These are phyloP conservation scores for Hymenotorrendiella dingleyae DNA, from an alignment of 2,329 filamentous ascomycete genomes.

Conservation along the genomic window DNA sequence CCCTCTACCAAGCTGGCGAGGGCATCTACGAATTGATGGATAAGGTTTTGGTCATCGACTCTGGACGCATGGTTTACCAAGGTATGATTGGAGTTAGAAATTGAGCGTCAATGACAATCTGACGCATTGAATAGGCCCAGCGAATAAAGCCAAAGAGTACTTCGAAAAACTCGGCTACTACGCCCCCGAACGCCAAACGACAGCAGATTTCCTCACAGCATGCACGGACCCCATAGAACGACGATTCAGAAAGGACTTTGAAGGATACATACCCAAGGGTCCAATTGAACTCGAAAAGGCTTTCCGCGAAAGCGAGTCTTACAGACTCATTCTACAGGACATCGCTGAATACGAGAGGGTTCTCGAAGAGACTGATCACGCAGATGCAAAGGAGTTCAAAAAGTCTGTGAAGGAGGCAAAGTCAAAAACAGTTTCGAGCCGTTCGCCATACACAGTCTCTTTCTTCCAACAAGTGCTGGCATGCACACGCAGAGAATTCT, in stretches of 20 bases:
- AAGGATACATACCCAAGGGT: conserved; percentile 35
- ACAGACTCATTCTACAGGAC: conserved; percentile 54
- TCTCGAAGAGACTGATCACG: conserved; percentile 44
- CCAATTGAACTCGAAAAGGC: conserved; percentile 56
- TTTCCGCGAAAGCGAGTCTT: conserved; percentile 58
- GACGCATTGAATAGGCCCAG: conserved; percentile 48
- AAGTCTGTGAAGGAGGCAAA: conserved; percentile 39
- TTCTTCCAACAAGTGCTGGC: conserved; percentile 56
- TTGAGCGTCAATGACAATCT: not conserved
- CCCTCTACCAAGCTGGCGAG: conserved; percentile 64
- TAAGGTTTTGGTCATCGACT: conserved; percentile 72
- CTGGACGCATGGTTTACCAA: conserved; percentile 62
- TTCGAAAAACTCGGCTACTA: conserved; percentile 60
- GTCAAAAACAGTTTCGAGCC: conserved; percentile 54
- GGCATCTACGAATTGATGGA: conserved; percentile 70
- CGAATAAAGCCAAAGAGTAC: conserved; percentile 55
- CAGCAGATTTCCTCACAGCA: conserved; percentile 71
- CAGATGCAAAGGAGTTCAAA: conserved; percentile 41
- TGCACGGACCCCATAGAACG: conserved; percentile 70
- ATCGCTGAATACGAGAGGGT: conserved; percentile 9
- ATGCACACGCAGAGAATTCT: conserved; percentile 74
- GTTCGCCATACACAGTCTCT: conserved; percentile 65
- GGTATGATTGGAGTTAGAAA: conserved; percentile 31
- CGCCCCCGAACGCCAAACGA: conserved; percentile 53
- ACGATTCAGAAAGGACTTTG: conserved; percentile 33